Base-by-base conservation (phyloP, 805 yeast genomes). In the Saturnispora hagleri region DNA sequence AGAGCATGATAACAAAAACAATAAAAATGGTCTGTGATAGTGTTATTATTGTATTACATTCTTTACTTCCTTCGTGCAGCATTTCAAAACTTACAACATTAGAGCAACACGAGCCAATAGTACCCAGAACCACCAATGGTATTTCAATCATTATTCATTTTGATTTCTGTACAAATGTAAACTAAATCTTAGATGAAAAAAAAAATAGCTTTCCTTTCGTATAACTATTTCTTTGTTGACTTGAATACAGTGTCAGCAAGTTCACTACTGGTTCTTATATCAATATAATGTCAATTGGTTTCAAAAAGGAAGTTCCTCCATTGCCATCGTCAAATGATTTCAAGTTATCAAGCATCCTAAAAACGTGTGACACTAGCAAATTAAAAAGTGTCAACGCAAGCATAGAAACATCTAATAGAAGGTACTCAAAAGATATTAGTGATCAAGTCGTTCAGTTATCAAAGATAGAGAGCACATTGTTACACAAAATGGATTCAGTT, bases 101-200 rank as follows among this genome's bases (percentile, higher is more conserved):
- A 33, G 80, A 68, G 62, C 93, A 86, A 62, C 93, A 85, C 3
- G 90, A 89, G 0, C 86, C 85, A 60, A 83, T 80, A 12, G 83
- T 77, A 33, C 77, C 53, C 3, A 54, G 48, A 35, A 62, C 45
- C 27, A 51, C 51, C 4, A 36, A 5, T 27, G 52, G 35, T n/a
- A 53, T 20, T 12, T n/a, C 28, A 24, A 5, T 46, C 34, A 46
- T 36, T 5, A 3, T 5, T 10, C 15, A 15, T 10, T 0, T 9
- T 12, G 24, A n/a, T 26, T 42, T 15, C 3, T n/a, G 12, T 15
- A 13, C 15, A n/a, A 26, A 24, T 9, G 17, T 22, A 15, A 15
- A 43, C 12, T 9, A 17, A 13, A 43, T 24, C 5, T 8, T 3
- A n/a, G 13, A 6, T 4, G 9, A 42, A 15, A 35, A 35, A 35